Percentiles rank a stretch among this genome's conserved stretches.
Evolutionary conservation across 176 grass and related monocot genomes (phyloP).

Genomic region (Areca catechu): DNA sequence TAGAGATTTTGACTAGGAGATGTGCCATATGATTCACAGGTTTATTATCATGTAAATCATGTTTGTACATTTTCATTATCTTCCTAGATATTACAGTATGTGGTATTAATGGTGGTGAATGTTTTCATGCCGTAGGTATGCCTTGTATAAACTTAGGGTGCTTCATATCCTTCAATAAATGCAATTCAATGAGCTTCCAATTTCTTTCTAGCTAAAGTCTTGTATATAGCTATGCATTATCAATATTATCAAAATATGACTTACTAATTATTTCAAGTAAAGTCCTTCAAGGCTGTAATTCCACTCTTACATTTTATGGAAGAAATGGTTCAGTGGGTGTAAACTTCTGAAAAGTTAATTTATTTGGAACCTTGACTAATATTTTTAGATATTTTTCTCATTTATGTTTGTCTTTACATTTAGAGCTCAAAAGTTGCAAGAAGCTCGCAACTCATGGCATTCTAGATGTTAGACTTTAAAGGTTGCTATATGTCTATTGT

Average conservation of each 20-base stretch:
- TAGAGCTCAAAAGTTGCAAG: slow-evolving; percentile 57
- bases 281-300: no score
- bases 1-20: no score
- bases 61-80: background rate
- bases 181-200: no score
- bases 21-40: no score
- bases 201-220: background rate
- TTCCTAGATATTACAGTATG: slow-evolving; percentile 59
- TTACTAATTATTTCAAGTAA: background rate
- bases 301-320: no score
- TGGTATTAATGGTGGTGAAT: slow-evolving; percentile 48
- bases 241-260: background rate
- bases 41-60: no score
- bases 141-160: slow-evolving; percentile 83
- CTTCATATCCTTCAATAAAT: slow-evolving; percentile 50
- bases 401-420: slow-evolving; percentile 67
- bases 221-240: background rate
- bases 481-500: slow-evolving; percentile 44
- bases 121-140: slow-evolving; percentile 62
- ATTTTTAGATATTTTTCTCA: slow-evolving; percentile 72
- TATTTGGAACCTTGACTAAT: slow-evolving; percentile 31
- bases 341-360: no score
- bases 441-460: slow-evolving; percentile 71
- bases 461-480: slow-evolving; percentile 73
- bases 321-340: no score